phyloP scores from a whole-genome alignment of 192 early-diverging fungal genomes.

The Lobulomyces angularis region DNA sequence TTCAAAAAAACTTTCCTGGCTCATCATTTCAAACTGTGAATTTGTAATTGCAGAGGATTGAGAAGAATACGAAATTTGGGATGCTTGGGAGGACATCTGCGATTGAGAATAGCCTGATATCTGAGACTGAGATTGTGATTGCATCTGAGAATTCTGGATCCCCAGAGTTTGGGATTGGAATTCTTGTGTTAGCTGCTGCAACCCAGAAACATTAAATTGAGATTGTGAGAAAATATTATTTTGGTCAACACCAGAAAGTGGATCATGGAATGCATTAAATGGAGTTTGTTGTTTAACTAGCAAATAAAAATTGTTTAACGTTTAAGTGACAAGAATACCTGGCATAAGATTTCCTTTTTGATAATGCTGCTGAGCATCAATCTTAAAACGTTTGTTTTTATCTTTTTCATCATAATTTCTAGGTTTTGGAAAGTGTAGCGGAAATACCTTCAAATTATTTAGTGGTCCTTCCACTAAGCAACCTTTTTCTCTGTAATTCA shows the following conservation, averaged over 20 bases:
- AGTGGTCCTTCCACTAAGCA: slow-evolving; percentile 89
- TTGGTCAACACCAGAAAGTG: slow-evolving; percentile 13
- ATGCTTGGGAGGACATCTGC: slow-evolving; percentile 11
- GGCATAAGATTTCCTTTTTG: not conserved
- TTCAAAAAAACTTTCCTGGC: slow-evolving; percentile 14
- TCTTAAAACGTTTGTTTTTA: slow-evolving; percentile 12
- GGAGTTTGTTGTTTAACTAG: not conserved
- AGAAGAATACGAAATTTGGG: slow-evolving; percentile 10
- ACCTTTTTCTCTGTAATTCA: slow-evolving; percentile 77
- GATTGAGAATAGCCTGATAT: slow-evolving; percentile 4
- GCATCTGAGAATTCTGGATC: slow-evolving; percentile 1
- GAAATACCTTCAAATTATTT: slow-evolving; percentile 72
- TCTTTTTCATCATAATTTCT: slow-evolving; percentile 4
- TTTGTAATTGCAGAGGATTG: no score
- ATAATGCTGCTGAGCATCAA: slow-evolving; percentile 19
- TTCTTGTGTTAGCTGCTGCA: no score
- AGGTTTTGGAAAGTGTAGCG: slow-evolving; percentile 68
- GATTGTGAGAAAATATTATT: slow-evolving; percentile 12
- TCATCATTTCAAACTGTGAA: slow-evolving; percentile 14
- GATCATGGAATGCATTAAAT: slow-evolving; percentile 15
- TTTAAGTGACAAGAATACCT: slow-evolving; percentile 1
- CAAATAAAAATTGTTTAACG: not conserved
- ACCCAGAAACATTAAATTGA: not conserved
- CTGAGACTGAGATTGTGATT: slow-evolving; percentile 2
- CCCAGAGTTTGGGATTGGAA: no score